phyloP scores from a whole-genome alignment of 768 basidiomycete species.

The Termitomyces sp. region DNA sequence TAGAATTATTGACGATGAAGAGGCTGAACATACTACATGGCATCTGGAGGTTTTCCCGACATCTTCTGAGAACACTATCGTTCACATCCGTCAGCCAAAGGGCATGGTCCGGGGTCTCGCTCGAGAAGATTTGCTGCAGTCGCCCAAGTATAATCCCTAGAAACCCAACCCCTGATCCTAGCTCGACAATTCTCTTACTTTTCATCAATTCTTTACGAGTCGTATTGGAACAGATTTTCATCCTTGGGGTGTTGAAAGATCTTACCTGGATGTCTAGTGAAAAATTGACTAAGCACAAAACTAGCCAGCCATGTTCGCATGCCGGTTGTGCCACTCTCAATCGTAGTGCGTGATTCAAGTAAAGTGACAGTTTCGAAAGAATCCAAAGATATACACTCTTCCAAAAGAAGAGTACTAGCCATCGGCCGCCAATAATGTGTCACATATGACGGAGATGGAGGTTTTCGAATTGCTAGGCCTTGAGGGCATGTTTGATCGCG shows the following conservation, averaged over 20 bases:
- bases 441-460: constrained; percentile 55
- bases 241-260: not conserved
- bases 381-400: constrained; percentile 16
- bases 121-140: constrained; percentile 40
- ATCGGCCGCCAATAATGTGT: constrained; percentile 59
- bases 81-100: constrained; percentile 66
- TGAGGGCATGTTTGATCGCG: constrained; percentile 23
- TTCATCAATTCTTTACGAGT: constrained; percentile 42
- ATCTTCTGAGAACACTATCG: constrained; percentile 57
- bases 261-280: constrained; percentile 56
- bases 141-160: constrained; percentile 60
- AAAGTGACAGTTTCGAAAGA: constrained; percentile 50
- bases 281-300: constrained; percentile 57
- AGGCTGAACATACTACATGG: constrained; percentile 68
- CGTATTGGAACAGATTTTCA: not conserved
- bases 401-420: not conserved
- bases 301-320: constrained; percentile 79
- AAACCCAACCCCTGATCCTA: constrained; percentile 78
- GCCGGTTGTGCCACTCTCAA: constrained; percentile 78
- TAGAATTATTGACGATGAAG: constrained; percentile 20
- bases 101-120: constrained; percentile 2
- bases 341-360: constrained; percentile 68
- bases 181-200: constrained; percentile 55
- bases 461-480: constrained; percentile 23
- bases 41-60: constrained; percentile 55